Base-by-base conservation (phyloP, 139 green algal genomes). In the Coelastrella sp. region DNA sequence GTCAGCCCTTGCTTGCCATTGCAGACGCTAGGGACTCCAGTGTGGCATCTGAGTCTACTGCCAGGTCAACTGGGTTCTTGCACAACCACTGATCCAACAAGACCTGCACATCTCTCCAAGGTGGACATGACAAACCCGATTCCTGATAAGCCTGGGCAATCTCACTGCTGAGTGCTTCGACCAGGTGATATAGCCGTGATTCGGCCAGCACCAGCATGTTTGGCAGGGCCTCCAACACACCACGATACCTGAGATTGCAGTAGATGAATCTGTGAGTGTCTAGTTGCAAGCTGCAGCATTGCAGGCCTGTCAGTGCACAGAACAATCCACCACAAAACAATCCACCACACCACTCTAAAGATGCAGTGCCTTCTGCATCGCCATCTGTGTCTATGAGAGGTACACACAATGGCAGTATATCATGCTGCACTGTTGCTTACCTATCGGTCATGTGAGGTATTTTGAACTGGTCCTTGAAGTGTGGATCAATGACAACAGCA, bases 391-490 rank as follows among this genome's bases (percentile, higher is more conserved):
- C 35, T 49, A 49, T 49, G 35, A 49, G 35, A 49, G 35, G 35
- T 49, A 49, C 35, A 49, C 35, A 25, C 60, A 61, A 12, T n/a
- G 19, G 24, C 76, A 83, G n/a, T n/a, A 20, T 35, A 83, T 19
- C 17, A 14, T 70, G 63, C 63, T 17, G 15, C 63, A 70, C 63
- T 70, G 1, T 56, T 11, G 4, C 85, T 76, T 35, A 90, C 85
- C 85, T 84, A 35, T 74, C 74, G 49, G 85, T 84, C 6, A 60
- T 8, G 60, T 83, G 72, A 4, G 61, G 60, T 27, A 87, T 80
- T 17, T 70, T 20, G 60, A 91, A 91, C 78, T 80, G 76, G 15
- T 87, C 87, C 27, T 61, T 57, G 87, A 91, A 91, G 78, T 25
- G 56, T 8, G 87, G 87, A 56, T 91, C 87, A 19, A 90, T 78